A percentile compares a stretch with the other conserved stretches of the same genome.
phyloP scores from a whole-genome alignment of 1,284 basidiomycete species.

The Cutaneotrichosporon daszewskae region DNA sequence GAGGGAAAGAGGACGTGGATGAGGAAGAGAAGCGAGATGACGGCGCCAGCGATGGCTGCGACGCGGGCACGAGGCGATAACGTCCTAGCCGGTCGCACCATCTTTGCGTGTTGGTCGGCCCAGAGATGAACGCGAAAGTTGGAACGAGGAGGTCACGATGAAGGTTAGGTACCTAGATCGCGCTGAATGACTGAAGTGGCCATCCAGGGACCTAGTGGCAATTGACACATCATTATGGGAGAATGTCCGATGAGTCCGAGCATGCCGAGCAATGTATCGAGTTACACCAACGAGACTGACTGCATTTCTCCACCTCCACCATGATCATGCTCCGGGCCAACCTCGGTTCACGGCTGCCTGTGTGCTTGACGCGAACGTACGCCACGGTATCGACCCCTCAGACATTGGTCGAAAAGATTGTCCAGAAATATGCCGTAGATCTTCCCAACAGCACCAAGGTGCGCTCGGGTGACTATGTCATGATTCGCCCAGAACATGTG shows the following conservation, averaged over 20 bases:
- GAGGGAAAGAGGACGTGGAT: constrained; percentile 34
- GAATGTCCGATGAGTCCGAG: too few species aligned
- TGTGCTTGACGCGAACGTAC: constrained; percentile 18
- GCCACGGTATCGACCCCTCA: constrained; percentile 56
- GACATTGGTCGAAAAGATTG: constrained; percentile 94
- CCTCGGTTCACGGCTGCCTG: neutral
- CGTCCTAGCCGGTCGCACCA: constrained; percentile 5
- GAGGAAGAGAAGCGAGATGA: constrained; percentile 28
- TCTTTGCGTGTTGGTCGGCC: too few species aligned
- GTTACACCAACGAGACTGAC: too few species aligned
- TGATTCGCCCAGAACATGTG: constrained; percentile 96
- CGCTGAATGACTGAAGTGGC: too few species aligned
- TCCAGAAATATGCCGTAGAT: constrained; percentile 92
- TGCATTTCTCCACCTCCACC: constrained; percentile 1
- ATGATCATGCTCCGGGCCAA: constrained; percentile 1
- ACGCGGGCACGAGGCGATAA: constrained; percentile 26
- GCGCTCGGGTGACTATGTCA: constrained; percentile 96
- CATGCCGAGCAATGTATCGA: too few species aligned
- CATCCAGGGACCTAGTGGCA: too few species aligned
- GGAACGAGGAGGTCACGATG: too few species aligned
- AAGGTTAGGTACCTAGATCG: too few species aligned
- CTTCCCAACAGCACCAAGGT: constrained; percentile 69
- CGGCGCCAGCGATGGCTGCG: constrained; percentile 21
- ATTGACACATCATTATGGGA: too few species aligned
- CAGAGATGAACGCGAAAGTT: too few species aligned